phyloP scores from a whole-genome alignment of 768 basidiomycete species.

The Serpula lacrymans region DNA sequence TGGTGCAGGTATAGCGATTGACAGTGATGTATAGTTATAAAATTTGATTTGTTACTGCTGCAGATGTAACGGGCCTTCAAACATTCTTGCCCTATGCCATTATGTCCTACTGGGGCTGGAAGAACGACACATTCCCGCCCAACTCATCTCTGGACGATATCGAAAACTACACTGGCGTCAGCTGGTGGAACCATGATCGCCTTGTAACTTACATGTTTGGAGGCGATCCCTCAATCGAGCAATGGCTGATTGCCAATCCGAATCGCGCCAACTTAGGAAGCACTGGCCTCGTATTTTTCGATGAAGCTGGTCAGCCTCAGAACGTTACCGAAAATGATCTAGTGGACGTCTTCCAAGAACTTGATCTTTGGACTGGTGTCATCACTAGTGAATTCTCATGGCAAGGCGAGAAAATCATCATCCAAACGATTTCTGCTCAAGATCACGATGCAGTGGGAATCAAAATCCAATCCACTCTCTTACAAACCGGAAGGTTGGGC shows the following conservation, averaged over 20 bases:
- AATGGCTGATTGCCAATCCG: constrained; percentile 57
- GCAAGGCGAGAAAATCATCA: constrained; percentile 30
- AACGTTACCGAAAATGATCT: constrained; percentile 39
- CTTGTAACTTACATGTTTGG: constrained; percentile 51
- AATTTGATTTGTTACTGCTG: too few species aligned
- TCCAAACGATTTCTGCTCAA: constrained; percentile 40
- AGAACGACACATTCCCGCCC: constrained; percentile 51
- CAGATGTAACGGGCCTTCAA: constrained; percentile 56
- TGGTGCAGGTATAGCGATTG: too few species aligned
- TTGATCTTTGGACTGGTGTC: constrained; percentile 57
- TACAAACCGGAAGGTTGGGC: constrained; percentile 37
- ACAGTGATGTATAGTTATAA: too few species aligned
- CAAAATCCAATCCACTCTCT: constrained; percentile 35
- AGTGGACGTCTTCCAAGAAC: constrained; percentile 32
- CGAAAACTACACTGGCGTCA: constrained; percentile 44
- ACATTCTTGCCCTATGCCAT: constrained; percentile 53
- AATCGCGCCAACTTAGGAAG: constrained; percentile 55
- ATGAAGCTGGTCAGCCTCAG: constrained; percentile 18
- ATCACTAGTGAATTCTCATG: constrained; percentile 45
- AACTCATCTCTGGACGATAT: constrained; percentile 41
- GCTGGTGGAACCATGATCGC: constrained; percentile 49
- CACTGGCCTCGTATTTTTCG: constrained; percentile 43
- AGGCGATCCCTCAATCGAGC: constrained; percentile 40
- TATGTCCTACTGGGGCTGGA: constrained; percentile 61
- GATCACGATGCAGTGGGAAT: constrained; percentile 39